Conservation (phyloP, 345 rosid species). For the Kernera saxatilis region DNA sequence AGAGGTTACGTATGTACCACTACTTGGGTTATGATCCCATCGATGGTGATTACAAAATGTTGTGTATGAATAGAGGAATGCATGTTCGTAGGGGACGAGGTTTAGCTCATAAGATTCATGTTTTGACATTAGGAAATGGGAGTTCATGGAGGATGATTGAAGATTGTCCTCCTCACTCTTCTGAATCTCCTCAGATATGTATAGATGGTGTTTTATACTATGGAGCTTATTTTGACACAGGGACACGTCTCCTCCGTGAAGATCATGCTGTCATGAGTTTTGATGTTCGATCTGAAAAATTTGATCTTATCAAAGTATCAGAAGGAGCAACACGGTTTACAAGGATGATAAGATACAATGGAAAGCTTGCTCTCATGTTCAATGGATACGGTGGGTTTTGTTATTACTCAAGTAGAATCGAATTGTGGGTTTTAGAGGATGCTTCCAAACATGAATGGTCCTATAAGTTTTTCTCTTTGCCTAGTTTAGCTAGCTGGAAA, state of each 20-base stretch:
- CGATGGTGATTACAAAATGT: not conserved
- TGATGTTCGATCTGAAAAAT: not conserved
- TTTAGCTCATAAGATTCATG: not conserved
- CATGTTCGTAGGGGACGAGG: not conserved
- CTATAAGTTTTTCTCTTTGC: not conserved
- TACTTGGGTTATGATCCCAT: slow-evolving; percentile 23
- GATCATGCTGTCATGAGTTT: not conserved
- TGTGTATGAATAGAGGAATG: slow-evolving; percentile 3
- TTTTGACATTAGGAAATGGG: not conserved
- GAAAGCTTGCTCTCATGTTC: not conserved
- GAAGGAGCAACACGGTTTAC: not conserved
- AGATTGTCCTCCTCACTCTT: slow-evolving; percentile 1
- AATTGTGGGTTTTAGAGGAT: slow-evolving; percentile 7
- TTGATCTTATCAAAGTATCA: not conserved
- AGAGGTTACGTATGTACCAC: not conserved
- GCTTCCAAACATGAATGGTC: not conserved
- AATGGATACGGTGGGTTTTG: not conserved
- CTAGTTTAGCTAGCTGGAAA: not conserved
- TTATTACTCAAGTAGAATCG: not conserved
- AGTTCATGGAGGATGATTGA: not conserved
- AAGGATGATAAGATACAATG: not conserved
- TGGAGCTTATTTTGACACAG: not conserved
- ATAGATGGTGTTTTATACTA: slow-evolving; percentile 7
- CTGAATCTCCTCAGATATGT: not conserved
- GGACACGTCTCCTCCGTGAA: not conserved